A percentile compares a stretch with the other conserved stretches of the same genome.
Evolutionary conservation across 2,329 filamentous ascomycete species (phyloP).

Genomic region (Cordyceps tenuipes): DNA sequence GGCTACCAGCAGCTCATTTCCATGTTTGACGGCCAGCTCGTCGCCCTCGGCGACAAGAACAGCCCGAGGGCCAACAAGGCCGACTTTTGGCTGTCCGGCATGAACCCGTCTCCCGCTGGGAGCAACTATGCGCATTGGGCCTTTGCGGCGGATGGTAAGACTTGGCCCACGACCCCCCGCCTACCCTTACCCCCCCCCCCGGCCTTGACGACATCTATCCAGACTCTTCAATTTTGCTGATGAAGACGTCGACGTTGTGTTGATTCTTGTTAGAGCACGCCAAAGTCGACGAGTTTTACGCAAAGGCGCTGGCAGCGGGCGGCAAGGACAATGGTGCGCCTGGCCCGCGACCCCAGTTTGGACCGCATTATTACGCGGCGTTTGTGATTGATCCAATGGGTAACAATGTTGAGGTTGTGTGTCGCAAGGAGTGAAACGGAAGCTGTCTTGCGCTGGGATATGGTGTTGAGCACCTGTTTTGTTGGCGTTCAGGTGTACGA

Average conservation of each 20-base stretch:
- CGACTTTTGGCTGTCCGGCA: conserved; percentile 10
- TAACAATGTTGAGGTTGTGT: conserved; percentile 38
- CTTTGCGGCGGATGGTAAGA: conserved; percentile 2
- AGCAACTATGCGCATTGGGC: conserved; percentile 9
- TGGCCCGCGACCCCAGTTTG: conserved; percentile 31
- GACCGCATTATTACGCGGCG: conserved; percentile 35
- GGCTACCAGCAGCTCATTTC: conserved; percentile 10
- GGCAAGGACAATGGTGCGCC: conserved; percentile 36
- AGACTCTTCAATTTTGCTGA: background rate
- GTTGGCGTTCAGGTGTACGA: background rate
- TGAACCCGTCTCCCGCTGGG: background rate
- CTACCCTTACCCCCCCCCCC: too few species aligned
- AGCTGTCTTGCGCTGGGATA: too few species aligned
- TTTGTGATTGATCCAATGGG: conserved; percentile 37
- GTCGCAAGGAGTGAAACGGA: conserved; percentile 10
- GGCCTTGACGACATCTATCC: too few species aligned
- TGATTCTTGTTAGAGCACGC: conserved; percentile 22
- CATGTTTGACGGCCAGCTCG: conserved; percentile 7
- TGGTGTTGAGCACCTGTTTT: background rate
- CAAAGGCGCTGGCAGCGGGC: conserved; percentile 28
- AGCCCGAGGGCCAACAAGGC: conserved; percentile 6
- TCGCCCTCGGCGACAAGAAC: conserved; percentile 7
- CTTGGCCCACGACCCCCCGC: background rate
- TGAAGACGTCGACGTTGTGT: background rate
- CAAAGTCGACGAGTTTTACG: conserved; percentile 33